Evolutionary conservation across 1,284 basidiomycete genomes (phyloP), one percentile per base, ranked within the genome.

Genomic region (Sparassis latifolia): DNA sequence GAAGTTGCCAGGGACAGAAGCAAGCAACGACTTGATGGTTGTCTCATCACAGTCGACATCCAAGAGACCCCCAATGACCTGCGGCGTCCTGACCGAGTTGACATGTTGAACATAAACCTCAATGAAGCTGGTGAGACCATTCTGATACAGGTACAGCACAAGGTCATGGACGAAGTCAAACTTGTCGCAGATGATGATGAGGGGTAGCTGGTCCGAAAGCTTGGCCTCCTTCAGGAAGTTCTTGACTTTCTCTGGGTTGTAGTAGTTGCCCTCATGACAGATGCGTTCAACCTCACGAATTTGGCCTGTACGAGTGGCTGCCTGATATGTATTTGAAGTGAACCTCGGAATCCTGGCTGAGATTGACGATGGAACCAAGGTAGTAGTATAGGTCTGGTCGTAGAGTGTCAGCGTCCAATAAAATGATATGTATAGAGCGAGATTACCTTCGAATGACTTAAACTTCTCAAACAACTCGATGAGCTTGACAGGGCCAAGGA

Each of bases 101-200:
- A 99, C 97, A 33, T 91, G 86, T 67, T 98, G 96, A 5, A 99
- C 97, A 69, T 99, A 99, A 31, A 98, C 93, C 74, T 99, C 97
- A 69, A 99, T 99, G 72, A 97, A 97, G 74, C 93, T 94, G 57
- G 85, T 89, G 52, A 98, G 82, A 49, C 92, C 92, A 68, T 99
- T 98, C 74, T 99, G 97, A 74, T 99, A 99, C 33, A 99, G 82
- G 72, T 99, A 99, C 35, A 99, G 82, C 37, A 99, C 96, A 51
- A 99, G 84, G 66, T 99, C 97, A 69, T 99, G 97, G 7, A 99
- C 97, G 66, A 98, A 99, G 78, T 98, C 95, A 78, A 98, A 99
- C 38, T 97, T 93, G 71, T 99, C 97, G 80, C 97, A 99, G 62
- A 99, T 97, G 58, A 99, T 99, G 77, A 99, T 99, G 62, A 99